Percentiles rank a stretch among this genome's conserved stretches.
phyloP scores from a whole-genome alignment of 768 basidiomycete species.

The Mycena filopes region DNA sequence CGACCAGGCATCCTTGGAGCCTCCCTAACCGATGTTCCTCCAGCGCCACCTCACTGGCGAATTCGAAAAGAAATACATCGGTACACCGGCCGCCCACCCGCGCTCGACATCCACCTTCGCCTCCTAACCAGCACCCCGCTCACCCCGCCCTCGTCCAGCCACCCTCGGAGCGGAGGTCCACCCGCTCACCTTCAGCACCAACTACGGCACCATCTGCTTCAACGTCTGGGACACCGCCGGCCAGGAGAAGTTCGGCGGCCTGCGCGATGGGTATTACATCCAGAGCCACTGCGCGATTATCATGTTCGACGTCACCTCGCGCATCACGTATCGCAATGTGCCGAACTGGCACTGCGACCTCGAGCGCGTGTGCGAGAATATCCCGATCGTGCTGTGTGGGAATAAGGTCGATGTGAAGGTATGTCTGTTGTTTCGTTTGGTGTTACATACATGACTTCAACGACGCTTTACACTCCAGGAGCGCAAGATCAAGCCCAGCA shows the following conservation, averaged over 20 bases:
- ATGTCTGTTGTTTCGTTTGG: slow-evolving; percentile 49
- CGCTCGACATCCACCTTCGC: slow-evolving; percentile 14
- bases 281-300: slow-evolving; percentile 99
- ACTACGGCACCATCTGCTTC: slow-evolving; percentile 99
- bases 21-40: slow-evolving; percentile 60
- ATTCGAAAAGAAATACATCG: slow-evolving; percentile 99
- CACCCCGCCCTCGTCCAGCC: slow-evolving; percentile 60
- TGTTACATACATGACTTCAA: slow-evolving; percentile 14
- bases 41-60: slow-evolving; percentile 98
- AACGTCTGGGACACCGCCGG: slow-evolving; percentile 99
- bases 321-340: slow-evolving; percentile 99
- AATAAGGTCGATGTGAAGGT: slow-evolving; percentile 99
- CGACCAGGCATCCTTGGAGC: slow-evolving; percentile 62
- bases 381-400: slow-evolving; percentile 98
- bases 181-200: slow-evolving; percentile 94
- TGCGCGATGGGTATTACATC: slow-evolving; percentile 96
- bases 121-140: slow-evolving; percentile 35
- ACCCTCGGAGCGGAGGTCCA: slow-evolving; percentile 99
- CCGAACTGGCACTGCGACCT: slow-evolving; percentile 99
- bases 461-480: slow-evolving; percentile 70
- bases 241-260: slow-evolving; percentile 99
- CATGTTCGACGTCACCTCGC: slow-evolving; percentile 99
- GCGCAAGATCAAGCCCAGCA: slow-evolving; percentile 98
- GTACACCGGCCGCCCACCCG: slow-evolving; percentile 56
- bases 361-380: slow-evolving; percentile 99